Evolutionary conservation across 345 rosid species (phyloP).

Genomic region (Aquilaria malaccensis): DNA sequence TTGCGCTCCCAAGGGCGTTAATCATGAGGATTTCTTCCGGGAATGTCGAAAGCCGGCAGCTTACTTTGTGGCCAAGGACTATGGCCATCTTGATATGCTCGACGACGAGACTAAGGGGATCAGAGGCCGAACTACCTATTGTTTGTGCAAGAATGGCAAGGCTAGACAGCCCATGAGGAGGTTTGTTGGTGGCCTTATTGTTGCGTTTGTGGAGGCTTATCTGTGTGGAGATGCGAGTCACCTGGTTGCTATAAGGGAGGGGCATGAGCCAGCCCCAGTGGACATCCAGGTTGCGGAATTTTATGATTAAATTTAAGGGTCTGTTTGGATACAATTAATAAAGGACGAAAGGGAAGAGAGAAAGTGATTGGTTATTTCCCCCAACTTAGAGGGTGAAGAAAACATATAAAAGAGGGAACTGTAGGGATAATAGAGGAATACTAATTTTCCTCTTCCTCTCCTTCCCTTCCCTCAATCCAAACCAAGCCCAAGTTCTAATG

Average conservation of each 20-base stretch:
- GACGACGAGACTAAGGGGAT: constrained; percentile 72
- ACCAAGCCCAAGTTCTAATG: no score
- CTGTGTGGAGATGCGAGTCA: constrained; percentile 41
- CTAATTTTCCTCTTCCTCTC: no score
- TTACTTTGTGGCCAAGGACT: constrained; percentile 59
- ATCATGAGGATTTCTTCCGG: constrained; percentile 55
- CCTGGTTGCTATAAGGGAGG: constrained; percentile 44
- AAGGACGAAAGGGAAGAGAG: no score
- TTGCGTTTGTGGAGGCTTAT: constrained; percentile 63
- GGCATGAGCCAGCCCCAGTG: constrained; percentile 42
- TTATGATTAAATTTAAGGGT: constrained; percentile 15
- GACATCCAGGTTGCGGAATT: constrained; percentile 41
- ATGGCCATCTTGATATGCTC: constrained; percentile 80
- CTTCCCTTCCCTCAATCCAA: no score
- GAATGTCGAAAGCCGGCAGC: constrained; percentile 68
- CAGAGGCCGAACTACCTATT: constrained; percentile 49
- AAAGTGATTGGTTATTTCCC: no score
- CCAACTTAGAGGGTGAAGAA: no score
- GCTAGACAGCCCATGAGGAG: constrained; percentile 75
- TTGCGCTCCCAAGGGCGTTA: constrained; percentile 75
- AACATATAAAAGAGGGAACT: no score
- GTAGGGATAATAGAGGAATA: no score
- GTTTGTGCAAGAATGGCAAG: constrained; percentile 68
- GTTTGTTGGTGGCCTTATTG: constrained; percentile 57
- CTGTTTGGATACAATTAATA: neutral